Conservation (phyloP, 257 asterid genomes). For the Buddleja alternifolia region DNA sequence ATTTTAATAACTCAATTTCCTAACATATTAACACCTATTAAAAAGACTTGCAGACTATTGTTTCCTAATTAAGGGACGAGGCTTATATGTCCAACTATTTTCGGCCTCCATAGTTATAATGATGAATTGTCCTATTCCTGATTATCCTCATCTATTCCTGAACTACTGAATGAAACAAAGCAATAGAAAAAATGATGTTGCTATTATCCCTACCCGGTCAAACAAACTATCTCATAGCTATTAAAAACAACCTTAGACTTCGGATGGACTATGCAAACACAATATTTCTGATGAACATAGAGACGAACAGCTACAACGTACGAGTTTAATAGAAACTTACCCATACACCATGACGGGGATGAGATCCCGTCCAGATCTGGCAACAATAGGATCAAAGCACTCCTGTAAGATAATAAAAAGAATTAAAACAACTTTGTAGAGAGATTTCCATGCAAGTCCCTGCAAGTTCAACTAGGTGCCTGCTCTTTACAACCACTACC, state of each 20-base stretch:
- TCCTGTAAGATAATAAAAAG: conserved; percentile 61
- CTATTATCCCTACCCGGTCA: not conserved
- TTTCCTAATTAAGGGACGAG: too few relatives aligned
- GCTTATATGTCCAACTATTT: not conserved
- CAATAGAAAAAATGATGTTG: not conserved
- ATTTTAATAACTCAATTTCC: too few relatives aligned
- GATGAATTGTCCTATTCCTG: not conserved
- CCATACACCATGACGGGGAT: conserved; percentile 99
- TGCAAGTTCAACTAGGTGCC: not conserved
- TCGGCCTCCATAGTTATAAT: not conserved
- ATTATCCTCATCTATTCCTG: not conserved
- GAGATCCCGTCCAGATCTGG: conserved; percentile 95
- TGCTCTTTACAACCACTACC: too few relatives aligned
- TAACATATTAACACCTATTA: too few relatives aligned
- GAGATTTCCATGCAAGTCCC: not conserved
- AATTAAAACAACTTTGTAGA: conserved; percentile 4
- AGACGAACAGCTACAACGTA: conserved; percentile 17
- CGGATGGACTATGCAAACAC: conserved; percentile 22
- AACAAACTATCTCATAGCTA: not conserved
- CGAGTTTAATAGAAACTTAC: conserved; percentile 49
- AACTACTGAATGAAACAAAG: conserved; percentile 2
- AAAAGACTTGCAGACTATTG: too few relatives aligned
- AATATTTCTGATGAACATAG: not conserved
- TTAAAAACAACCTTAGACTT: not conserved
- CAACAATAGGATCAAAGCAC: conserved; percentile 97